Evolutionary conservation across 441 rosid genomes (phyloP).

Genomic region (Daphne laureola): DNA sequence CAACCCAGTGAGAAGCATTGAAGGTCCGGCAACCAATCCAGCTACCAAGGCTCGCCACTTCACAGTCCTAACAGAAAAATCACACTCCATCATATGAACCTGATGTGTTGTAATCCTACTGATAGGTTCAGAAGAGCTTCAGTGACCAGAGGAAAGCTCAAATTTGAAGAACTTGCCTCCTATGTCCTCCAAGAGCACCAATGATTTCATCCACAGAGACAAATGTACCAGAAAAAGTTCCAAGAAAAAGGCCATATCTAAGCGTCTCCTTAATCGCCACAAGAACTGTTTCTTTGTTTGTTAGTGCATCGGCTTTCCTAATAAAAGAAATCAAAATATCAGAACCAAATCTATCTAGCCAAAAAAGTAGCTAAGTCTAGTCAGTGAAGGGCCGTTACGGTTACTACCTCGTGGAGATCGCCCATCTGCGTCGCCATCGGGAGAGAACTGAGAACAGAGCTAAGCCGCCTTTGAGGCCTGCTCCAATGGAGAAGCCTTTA

Average conservation of each 20-base stretch:
- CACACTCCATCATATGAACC: constrained; percentile 7
- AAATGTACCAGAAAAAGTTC: constrained; percentile 78
- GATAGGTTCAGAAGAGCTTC: neutral
- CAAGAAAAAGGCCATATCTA: constrained; percentile 72
- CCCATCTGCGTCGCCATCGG: constrained; percentile 45
- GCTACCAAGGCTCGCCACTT: constrained; percentile 79
- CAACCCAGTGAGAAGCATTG: constrained; percentile 74
- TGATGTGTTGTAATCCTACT: neutral
- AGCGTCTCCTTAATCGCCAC: constrained; percentile 69
- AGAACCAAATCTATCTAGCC: neutral
- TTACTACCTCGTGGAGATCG: constrained; percentile 29
- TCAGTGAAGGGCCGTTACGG: too few relatives aligned
- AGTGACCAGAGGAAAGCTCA: neutral
- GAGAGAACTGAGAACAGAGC: constrained; percentile 60
- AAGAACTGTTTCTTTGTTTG: constrained; percentile 51
- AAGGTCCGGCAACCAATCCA: constrained; percentile 78
- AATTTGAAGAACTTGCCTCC: constrained; percentile 36
- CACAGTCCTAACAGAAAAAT: constrained; percentile 42
- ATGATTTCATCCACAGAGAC: constrained; percentile 69
- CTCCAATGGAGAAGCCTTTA: constrained; percentile 78
- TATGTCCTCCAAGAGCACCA: constrained; percentile 55
- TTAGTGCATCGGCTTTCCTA: constrained; percentile 46
- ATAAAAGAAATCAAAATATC: neutral
- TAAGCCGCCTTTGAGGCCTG: constrained; percentile 82
- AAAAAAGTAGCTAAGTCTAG: neutral